Base-by-base conservation (phyloP, 352 stramenopile genomes). In the Phytophthora brassicae region DNA sequence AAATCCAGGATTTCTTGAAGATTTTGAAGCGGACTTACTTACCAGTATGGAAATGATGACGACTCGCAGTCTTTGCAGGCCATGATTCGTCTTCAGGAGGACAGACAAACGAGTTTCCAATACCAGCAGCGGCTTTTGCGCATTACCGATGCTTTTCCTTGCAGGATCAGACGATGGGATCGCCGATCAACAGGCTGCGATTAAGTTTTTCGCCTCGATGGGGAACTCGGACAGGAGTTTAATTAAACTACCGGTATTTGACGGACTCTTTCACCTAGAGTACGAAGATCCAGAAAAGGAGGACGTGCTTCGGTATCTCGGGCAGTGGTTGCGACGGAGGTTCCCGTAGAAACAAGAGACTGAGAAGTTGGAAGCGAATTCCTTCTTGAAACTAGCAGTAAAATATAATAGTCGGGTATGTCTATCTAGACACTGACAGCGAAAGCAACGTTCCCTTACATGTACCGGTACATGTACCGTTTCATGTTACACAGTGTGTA, bases 241-340 rank as follows among this genome's bases (percentile, higher is more conserved):
- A 85, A 85, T 43, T 53, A n/a, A n/a, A n/a, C n/a, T n/a, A n/a
- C n/a, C n/a, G n/a, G n/a, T 82, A 26, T 89, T 84, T 59, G 66
- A 77, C 3, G 79, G 75, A 6, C 58, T 84, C 2, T 86, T 67
- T 49, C 77, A 89, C 71, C 70, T 77, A 31, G 60, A 87, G 31
- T 89, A 81, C 43, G 68, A 87, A 33, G 79, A 87, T 20, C 74
- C 74, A 3, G 77, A 87, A 55, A 70, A 69, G 17, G 74, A 86
- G 16, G 50, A 71, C 35, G 79, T 89, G 26, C 65, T 86, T 3
- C 60, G 66, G 35, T 70, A 80, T 36, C 60, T 84, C 38, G 60
- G 51, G 2, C 64, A 76, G 38, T 89, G 79, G 71, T 46, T 79
- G 44, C 56, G 60, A 6, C 48, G 47, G 8, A 56, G 71, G 9